A percentile compares a stretch with the other conserved stretches of the same genome.
Evolutionary conservation across 139 green algal genomes (phyloP).

Genomic region (Chlorella sp.): DNA sequence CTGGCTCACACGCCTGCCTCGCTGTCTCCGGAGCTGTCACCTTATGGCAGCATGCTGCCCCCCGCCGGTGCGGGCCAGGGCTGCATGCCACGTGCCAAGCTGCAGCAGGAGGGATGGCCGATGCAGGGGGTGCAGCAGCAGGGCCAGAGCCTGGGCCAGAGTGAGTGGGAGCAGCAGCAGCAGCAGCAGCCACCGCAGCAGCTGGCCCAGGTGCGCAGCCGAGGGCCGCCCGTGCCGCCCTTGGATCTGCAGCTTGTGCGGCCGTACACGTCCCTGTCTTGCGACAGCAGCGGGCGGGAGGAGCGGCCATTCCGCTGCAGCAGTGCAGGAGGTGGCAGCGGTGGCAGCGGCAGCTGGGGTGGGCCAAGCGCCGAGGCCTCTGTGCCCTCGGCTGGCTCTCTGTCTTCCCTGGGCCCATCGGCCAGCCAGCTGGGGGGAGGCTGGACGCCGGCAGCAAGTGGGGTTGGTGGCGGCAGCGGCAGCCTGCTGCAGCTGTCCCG

Average conservation of each 20-base stretch:
- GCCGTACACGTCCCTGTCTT: slow-evolving; percentile 6
- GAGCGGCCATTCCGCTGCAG: no score
- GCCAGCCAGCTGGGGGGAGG: background rate
- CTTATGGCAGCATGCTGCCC: background rate
- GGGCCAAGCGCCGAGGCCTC: background rate
- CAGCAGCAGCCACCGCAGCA: background rate
- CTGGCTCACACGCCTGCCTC: background rate
- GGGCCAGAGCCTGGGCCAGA: no score
- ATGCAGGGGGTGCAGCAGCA: background rate
- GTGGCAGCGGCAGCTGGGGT: background rate
- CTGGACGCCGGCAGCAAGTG: background rate
- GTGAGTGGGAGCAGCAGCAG: background rate
- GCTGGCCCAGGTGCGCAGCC: background rate
- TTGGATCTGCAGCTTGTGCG: slow-evolving; percentile 1
- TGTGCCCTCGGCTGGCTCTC: background rate
- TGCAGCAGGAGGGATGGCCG: background rate
- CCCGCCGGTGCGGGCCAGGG: background rate
- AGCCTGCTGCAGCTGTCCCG: no score
- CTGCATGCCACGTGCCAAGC: no score
- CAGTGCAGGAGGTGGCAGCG: background rate
- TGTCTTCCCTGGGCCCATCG: background rate
- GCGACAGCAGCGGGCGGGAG: background rate
- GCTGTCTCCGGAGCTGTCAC: background rate
- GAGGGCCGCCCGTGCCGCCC: background rate
- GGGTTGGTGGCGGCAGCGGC: no score